Conservation (phyloP, 805 yeast species). For the Torulaspora indica region DNA sequence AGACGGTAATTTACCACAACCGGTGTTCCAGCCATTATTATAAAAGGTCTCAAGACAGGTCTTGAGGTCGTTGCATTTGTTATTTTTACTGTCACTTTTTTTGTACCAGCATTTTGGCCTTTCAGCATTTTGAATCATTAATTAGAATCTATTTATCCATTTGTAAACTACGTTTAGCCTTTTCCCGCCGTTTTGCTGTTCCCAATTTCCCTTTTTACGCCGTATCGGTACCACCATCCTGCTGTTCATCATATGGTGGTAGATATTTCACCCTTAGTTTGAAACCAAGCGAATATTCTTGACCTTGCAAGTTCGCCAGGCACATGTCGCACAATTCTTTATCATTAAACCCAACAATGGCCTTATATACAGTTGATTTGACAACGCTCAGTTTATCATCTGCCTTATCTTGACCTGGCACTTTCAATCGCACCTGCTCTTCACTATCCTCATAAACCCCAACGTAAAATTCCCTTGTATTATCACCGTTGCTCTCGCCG, state of each 20-base stretch:
- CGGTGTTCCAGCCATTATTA: slow-evolving; percentile 31
- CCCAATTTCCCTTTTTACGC: not conserved
- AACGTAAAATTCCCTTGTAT: slow-evolving; percentile 36
- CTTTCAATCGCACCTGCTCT: slow-evolving; percentile 14
- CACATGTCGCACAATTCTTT: slow-evolving; percentile 29
- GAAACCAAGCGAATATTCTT: slow-evolving; percentile 33
- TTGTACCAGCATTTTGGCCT: not conserved
- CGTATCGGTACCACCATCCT: slow-evolving; percentile 1
- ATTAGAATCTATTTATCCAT: not conserved
- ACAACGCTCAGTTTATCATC: slow-evolving; percentile 22
- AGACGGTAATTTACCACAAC: slow-evolving; percentile 31
- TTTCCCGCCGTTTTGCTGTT: not conserved
- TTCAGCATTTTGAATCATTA: slow-evolving; percentile 8
- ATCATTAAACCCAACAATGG: slow-evolving; percentile 35
- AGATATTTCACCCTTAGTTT: slow-evolving; percentile 23
- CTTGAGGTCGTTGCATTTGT: slow-evolving; percentile 5
- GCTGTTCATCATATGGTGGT: slow-evolving; percentile 26
- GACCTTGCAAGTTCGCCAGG: slow-evolving; percentile 24
- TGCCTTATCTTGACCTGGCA: slow-evolving; percentile 4
- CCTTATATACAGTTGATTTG: slow-evolving; percentile 30
- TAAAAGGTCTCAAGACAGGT: slow-evolving; percentile 12
- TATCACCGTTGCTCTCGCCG: slow-evolving; percentile 12
- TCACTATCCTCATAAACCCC: slow-evolving; percentile 35
- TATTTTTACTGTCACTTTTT: not conserved
- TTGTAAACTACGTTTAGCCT: not conserved